Evolutionary conservation across 768 basidiomycete genomes (phyloP), one percentile per base, ranked within the genome.

Genomic region (Chiua virens): DNA sequence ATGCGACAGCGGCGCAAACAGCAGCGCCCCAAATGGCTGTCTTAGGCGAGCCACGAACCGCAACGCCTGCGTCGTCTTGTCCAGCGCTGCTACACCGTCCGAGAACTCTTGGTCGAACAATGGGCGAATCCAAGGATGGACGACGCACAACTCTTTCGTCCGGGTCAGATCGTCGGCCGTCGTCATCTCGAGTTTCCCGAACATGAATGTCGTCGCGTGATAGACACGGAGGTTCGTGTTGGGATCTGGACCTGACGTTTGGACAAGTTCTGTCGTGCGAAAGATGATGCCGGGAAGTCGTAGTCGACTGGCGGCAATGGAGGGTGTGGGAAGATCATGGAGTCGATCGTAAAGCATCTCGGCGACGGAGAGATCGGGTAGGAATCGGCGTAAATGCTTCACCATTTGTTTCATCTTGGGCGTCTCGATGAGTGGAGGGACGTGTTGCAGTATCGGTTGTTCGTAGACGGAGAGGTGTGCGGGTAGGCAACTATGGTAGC

Each of bases 101-200:
- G 15, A 34, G 15, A 34, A 18, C 20, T 44, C 36, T 5, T 30
- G 22, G 36, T 37, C 50, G 23, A 44, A 36, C n/a, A 45, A 37
- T 4, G 43, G 21, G n/a, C 34, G 18, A n/a, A 51, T 45, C 50
- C 50, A 51, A 4, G 50, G 50, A 45, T 51, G 50, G 25, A 51
- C 23, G 20, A 51, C 35, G 20, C 22, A 22, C 3, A 51, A 32
- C 22, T 34, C 20, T 7, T 45, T 45, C 50, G 28, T 48, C 27
- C 9, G 11, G 10, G 27, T 25, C 13, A 51, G n/a, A 37, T 41
- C 20, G 8, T 51, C 34, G 18, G 9, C 30, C 21, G 50, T 51
- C 50, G 23, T 45, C 11, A 51, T 45, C 9, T 51, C 38, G 36
- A 51, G 21, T 18, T 21, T 22, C 3, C 50, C 35, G 14, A 51